Evolutionary conservation across 805 yeast species (phyloP).

Genomic region (Candida succiphila): DNA sequence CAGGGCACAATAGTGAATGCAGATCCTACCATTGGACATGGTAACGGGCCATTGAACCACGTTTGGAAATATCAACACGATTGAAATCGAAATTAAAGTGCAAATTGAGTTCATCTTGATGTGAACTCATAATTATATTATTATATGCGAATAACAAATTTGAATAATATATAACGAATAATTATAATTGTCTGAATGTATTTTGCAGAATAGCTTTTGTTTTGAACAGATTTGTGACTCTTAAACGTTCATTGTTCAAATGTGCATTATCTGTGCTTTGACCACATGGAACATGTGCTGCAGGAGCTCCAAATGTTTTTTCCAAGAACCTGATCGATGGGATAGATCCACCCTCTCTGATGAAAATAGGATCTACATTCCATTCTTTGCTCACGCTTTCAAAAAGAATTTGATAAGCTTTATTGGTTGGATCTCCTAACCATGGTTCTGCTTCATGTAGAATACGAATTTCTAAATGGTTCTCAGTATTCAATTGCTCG

Average conservation of each 20-base stretch:
- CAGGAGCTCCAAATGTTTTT: constrained; percentile 73
- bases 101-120: too few relatives aligned
- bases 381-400: constrained; percentile 60
- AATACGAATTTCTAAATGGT: constrained; percentile 49
- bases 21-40: constrained; percentile 31
- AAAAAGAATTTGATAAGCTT: constrained; percentile 58
- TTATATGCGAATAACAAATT: too few relatives aligned
- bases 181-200: constrained; percentile 33
- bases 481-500: constrained; percentile 41
- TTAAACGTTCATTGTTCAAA: constrained; percentile 73
- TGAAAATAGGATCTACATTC: constrained; percentile 73
- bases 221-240: constrained; percentile 70
- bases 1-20: constrained; percentile 48
- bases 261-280: constrained; percentile 94
- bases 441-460: constrained; percentile 91
- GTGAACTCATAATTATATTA: neutral
- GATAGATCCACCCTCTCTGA: constrained; percentile 95
- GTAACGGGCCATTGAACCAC: constrained; percentile 73
- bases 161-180: too few relatives aligned
- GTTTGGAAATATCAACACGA: too few relatives aligned
- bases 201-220: constrained; percentile 54
- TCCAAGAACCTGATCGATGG: constrained; percentile 85
- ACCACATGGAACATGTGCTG: constrained; percentile 95
- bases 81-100: too few relatives aligned
- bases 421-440: constrained; percentile 79